Conservation (phyloP, 768 basidiomycete genomes). For the Macrolepiota albuminosa region DNA sequence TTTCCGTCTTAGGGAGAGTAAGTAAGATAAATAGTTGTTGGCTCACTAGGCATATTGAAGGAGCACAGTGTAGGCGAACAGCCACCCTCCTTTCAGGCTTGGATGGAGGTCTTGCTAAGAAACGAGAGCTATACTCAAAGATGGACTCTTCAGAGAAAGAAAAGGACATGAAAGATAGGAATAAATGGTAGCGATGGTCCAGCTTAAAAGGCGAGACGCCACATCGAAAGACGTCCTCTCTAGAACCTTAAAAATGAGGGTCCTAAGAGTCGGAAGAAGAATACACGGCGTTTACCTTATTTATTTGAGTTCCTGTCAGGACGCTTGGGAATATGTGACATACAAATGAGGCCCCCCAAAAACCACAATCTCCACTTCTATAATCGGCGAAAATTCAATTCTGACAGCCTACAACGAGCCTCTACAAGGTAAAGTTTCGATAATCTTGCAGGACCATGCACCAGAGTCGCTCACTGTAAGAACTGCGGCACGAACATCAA, state of each 20-base stretch:
- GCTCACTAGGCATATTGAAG: not conserved
- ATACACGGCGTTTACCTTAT: slow-evolving; percentile 1
- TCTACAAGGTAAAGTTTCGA: not conserved
- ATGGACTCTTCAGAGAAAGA: slow-evolving; percentile 5
- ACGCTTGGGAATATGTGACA: not conserved
- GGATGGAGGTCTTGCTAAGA: not conserved
- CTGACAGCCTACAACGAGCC: not conserved
- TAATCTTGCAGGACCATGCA: not conserved
- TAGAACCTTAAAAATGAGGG: slow-evolving; percentile 4
- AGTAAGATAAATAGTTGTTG: not conserved
- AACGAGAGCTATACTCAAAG: not conserved
- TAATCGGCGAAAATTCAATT: not conserved
- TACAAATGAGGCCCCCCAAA: not conserved
- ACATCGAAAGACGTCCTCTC: slow-evolving; percentile 1
- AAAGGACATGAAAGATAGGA: slow-evolving; percentile 3
- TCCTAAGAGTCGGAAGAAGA: not conserved
- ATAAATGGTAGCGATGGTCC: slow-evolving; percentile 1
- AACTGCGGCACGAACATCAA: not conserved
- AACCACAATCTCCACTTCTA: not conserved
- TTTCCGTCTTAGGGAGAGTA: not conserved
- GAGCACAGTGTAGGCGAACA: not conserved
- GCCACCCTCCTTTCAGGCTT: not conserved
- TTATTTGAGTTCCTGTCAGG: not conserved
- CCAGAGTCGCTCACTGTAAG: not conserved
- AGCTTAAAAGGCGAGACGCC: not conserved